A percentile compares a stretch with the other conserved stretches of the same genome.
These are phyloP conservation scores for Camelina hispida DNA, from an alignment of 345 rosid species.

Conservation along the genomic window DNA sequence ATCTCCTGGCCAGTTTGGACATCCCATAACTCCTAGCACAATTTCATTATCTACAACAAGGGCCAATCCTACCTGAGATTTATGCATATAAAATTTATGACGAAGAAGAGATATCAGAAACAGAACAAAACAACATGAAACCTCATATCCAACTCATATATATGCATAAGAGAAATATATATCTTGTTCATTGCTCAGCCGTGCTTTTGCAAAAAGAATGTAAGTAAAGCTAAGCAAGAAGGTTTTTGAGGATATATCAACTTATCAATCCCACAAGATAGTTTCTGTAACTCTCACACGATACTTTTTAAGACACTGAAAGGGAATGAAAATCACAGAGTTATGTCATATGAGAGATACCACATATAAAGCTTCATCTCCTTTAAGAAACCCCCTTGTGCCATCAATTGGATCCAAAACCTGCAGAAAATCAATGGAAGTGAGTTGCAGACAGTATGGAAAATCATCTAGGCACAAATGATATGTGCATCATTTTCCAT, in stretches of 20 bases:
- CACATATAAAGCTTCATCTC: constrained; percentile 78
- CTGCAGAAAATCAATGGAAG: constrained; percentile 50
- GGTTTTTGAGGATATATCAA: constrained; percentile 1
- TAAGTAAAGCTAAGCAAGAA: neutral
- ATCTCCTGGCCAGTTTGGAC: constrained; percentile 79
- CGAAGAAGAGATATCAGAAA: constrained; percentile 17
- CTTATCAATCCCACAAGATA: neutral
- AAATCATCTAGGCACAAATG: constrained; percentile 3
- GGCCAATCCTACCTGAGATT: constrained; percentile 83
- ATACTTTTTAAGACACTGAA: neutral
- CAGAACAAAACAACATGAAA: neutral
- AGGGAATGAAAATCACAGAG: neutral
- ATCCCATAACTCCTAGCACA: constrained; percentile 84
- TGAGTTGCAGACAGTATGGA: neutral
- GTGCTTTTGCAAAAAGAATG: neutral
- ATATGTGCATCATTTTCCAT: neutral
- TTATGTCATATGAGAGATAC: constrained; percentile 47
- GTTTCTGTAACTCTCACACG: neutral
- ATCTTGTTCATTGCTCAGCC: constrained; percentile 1
- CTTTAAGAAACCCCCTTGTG: constrained; percentile 79
- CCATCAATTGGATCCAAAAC: constrained; percentile 93
- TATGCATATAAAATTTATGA: constrained; percentile 29
- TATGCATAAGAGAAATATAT: neutral
- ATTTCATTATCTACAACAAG: constrained; percentile 85
- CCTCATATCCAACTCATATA: neutral